These are phyloP conservation scores for Oehlia diaphana DNA, from an alignment of 192 early-diverging fungal species.

Conservation along the genomic window DNA sequence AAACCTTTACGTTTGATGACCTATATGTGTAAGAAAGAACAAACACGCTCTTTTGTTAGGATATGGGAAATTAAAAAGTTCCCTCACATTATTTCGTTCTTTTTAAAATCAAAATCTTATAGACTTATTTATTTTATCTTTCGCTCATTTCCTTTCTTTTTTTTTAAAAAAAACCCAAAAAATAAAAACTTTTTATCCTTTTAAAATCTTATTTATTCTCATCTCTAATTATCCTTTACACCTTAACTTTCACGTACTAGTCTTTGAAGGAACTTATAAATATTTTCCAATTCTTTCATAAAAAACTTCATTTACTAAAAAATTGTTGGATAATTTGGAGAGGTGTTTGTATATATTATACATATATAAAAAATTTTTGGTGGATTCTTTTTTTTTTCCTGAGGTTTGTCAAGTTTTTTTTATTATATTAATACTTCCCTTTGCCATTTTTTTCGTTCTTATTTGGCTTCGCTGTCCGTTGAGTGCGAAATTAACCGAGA, in stretches of 20 bases:
- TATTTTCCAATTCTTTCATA: not conserved
- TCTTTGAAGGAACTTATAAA: not conserved
- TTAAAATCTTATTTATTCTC: not conserved
- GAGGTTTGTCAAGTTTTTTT: not conserved
- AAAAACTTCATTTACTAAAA: not conserved
- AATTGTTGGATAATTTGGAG: not conserved
- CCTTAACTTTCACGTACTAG: not conserved
- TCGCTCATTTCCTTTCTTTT: not conserved
- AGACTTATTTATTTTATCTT: not conserved
- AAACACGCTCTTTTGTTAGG: not conserved
- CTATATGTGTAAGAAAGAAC: not conserved
- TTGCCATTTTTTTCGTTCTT: not conserved
- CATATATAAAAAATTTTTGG: not conserved
- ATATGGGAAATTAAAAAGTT: not conserved
- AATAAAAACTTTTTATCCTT: not conserved
- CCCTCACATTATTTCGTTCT: not conserved
- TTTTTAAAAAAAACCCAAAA: not conserved
- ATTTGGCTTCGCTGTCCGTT: not conserved
- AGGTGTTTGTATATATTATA: not conserved
- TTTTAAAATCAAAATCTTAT: no score
- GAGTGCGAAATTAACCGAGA: not conserved
- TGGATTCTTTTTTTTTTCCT: not conserved
- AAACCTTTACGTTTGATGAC: not conserved
- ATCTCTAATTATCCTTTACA: not conserved
- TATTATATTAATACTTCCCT: not conserved